Percentiles rank a stretch among this genome's conserved stretches.
These are phyloP conservation scores for Calonectria hawksworthii DNA, from an alignment of 2,329 filamentous ascomycete genomes.

Conservation along the genomic window DNA sequence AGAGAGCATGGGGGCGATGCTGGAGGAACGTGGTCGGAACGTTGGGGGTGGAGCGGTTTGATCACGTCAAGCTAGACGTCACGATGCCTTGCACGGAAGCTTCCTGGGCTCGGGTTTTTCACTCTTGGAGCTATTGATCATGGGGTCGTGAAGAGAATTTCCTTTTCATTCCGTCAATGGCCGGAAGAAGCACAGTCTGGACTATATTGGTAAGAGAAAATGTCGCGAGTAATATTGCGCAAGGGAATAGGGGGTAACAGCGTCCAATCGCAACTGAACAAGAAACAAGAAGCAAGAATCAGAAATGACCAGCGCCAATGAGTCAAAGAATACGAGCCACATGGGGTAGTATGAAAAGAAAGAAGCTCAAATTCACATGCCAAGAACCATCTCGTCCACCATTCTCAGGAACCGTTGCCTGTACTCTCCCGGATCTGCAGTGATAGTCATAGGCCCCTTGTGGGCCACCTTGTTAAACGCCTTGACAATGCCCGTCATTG, in stretches of 20 bases:
- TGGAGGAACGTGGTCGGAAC: neutral
- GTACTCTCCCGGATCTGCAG: conserved; percentile 78
- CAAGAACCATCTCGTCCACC: conserved; percentile 59
- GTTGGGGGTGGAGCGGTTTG: neutral
- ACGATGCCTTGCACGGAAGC: neutral
- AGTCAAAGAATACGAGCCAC: neutral
- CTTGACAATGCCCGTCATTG: conserved; percentile 76
- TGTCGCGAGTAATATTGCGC: neutral
- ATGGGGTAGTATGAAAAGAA: neutral
- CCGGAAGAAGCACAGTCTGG: neutral
- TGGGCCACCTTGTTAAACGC: conserved; percentile 73
- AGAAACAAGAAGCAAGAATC: neutral
- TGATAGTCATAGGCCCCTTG: conserved; percentile 82
- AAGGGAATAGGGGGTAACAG: neutral
- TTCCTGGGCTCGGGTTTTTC: neutral
- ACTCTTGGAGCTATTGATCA: neutral
- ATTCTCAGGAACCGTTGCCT: conserved; percentile 66
- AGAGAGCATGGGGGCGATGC: neutral
- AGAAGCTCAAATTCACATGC: conserved; percentile 36
- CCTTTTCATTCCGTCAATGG: neutral
- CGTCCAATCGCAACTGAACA: no score
- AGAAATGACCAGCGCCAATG: neutral
- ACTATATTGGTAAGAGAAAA: neutral
- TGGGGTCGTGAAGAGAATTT: neutral
- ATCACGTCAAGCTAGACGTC: neutral